Conservation (phyloP, 2,329 filamentous ascomycete species). For the Pseudocercospora fijiensis region DNA sequence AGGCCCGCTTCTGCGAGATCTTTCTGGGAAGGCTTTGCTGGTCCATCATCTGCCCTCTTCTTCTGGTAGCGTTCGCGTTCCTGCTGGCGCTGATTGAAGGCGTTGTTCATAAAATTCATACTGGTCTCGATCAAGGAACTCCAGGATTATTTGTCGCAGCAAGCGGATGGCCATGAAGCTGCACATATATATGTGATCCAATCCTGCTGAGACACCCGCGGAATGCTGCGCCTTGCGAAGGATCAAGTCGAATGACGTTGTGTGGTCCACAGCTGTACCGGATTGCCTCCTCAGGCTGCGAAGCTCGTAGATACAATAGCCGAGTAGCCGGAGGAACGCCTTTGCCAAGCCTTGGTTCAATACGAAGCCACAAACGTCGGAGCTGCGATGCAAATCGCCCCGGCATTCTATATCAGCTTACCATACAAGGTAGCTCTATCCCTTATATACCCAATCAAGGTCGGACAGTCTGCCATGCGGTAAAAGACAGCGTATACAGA, state of each 20-base stretch:
- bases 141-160: not conserved
- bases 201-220: not conserved
- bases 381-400: no score
- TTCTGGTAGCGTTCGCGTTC: not conserved
- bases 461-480: no score
- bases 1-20: slow-evolving; percentile 10
- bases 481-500: no score
- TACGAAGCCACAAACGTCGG: no score
- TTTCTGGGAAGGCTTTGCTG: slow-evolving; percentile 32
- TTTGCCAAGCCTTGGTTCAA: not conserved
- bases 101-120: not conserved
- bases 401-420: no score
- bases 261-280: not conserved
- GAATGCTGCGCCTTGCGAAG: not conserved
- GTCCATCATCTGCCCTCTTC: slow-evolving; percentile 31
- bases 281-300: not conserved
- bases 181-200: not conserved
- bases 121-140: not conserved
- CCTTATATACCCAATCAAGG: no score
- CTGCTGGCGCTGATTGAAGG: not conserved
- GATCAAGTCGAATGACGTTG: not conserved
- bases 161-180: not conserved
- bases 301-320: not conserved
- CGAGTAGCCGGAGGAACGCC: not conserved
- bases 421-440: no score